Evolutionary conservation across 129 eudicot species (phyloP).

Genomic region (Centrapalus pauciflorus): DNA sequence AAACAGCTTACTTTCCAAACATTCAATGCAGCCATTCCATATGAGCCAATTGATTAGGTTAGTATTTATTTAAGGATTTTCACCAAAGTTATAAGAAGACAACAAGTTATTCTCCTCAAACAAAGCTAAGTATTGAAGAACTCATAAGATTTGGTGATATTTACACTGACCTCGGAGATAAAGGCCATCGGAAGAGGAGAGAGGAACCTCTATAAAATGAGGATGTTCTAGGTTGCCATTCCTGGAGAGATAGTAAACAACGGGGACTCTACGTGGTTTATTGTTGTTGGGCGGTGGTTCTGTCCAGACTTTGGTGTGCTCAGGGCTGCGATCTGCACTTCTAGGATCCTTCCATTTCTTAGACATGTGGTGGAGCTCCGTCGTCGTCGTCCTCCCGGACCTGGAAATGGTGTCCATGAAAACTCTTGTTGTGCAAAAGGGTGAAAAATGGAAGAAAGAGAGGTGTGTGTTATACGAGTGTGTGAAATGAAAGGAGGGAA

Average conservation of each 20-base stretch:
- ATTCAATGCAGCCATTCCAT: not conserved
- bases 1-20: not conserved
- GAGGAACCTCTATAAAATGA: conserved; percentile 35
- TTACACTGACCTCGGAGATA: conserved; percentile 29
- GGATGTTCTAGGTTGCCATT: conserved; percentile 38
- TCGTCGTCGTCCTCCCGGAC: conserved; percentile 21
- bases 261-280: conserved; percentile 29
- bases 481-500: conserved; percentile 33
- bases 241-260: conserved; percentile 34
- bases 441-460: conserved; percentile 15
- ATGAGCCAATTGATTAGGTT: not conserved
- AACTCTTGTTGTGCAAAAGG: not conserved
- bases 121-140: not conserved
- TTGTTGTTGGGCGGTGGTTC: conserved; percentile 33
- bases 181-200: conserved; percentile 36
- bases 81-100: not conserved
- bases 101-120: not conserved
- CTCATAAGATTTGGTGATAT: not conserved
- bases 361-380: conserved; percentile 32
- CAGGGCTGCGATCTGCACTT: conserved; percentile 51
- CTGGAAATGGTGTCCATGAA: conserved; percentile 20
- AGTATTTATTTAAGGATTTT: not conserved
- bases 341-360: conserved; percentile 38
- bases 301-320: conserved; percentile 58
- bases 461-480: not conserved